Evolutionary conservation across 2,329 filamentous ascomycete species (phyloP), one percentile per base, ranked within the genome.

Genomic region (Arthrobotrys entomopaga): DNA sequence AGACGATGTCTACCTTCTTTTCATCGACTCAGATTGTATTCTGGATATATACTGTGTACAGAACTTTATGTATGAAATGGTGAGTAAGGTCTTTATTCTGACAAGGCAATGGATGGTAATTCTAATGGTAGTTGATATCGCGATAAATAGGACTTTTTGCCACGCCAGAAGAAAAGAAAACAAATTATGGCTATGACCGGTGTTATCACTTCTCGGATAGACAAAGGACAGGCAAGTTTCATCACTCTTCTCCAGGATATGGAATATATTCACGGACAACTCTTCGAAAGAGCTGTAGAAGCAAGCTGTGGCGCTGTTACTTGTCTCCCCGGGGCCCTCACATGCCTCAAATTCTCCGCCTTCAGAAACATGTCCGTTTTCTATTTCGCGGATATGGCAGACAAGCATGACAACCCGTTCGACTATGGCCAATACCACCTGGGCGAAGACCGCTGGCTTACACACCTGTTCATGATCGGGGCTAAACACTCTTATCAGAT

Each of bases 61-160:
- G 81, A 98, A 97, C 81, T 98, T 98, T 82, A 91, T 98, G 83
- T 97, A 95, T 82, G 94, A 98, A 81, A 98, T 98, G 95, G 79
- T 80, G 76, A 24, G 65, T 29, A 22, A 38, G 19, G 40, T 57
- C 4, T 15, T 49, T n/a, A 40, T 6, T n/a, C 15, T 53, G 10
- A 24, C 5, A 34, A 34, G n/a, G 11, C 3, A 11, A 7, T 3
- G 11, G 7, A 15, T 42, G 29, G 13, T 2, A 10, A 4, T 19
- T 38, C 7, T 1, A 20, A n/a, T 10, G 10, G 10, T 54, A 26
- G 13, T 4, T 11, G 22, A 16, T 15, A 8, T 1, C 10, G 22
- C 10, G 13, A 46, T 49, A 20, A 38, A 15, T 24, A 66, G 66
- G 73, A 71, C 11, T 70, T 71, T 11, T 22, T 71, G 26, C 65